phyloP scores from a whole-genome alignment of 1,284 basidiomycete species.

The Trichosporon sp. region DNA sequence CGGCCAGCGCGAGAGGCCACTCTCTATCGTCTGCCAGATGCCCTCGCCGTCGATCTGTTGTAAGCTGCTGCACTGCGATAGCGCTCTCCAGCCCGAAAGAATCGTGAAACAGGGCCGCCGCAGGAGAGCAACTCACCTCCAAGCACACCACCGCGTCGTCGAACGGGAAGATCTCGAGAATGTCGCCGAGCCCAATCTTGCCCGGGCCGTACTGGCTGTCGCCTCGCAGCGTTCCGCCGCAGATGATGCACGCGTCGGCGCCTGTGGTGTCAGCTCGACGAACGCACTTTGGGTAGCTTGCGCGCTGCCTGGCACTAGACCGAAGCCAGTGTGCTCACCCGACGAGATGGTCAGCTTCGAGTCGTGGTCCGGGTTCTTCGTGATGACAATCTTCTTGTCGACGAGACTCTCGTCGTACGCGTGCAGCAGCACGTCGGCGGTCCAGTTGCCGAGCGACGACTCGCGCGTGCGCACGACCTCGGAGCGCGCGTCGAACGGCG shows the following conservation, averaged over 20 bases:
- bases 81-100: too few species aligned
- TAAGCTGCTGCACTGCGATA: too few species aligned
- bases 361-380: background rate
- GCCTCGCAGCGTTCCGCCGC: constrained; percentile 80
- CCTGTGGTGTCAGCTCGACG: constrained; percentile 35
- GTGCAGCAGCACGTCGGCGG: constrained; percentile 78
- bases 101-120: too few species aligned
- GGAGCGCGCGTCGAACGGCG: constrained; percentile 70
- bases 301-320: too few species aligned
- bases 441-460: constrained; percentile 80
- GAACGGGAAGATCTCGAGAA: constrained; percentile 76
- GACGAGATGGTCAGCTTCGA: background rate
- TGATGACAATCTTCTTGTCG: constrained; percentile 18
- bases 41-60: constrained; percentile 63
- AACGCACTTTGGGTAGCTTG: constrained; percentile 33
- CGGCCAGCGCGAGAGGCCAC: constrained; percentile 71
- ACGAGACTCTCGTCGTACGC: constrained; percentile 73
- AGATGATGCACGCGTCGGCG: constrained; percentile 71
- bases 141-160: constrained; percentile 79
- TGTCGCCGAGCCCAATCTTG: constrained; percentile 69
- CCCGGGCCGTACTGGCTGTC: constrained; percentile 81
- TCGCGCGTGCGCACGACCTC: constrained; percentile 63
- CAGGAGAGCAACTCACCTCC: constrained; percentile 34
- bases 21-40: constrained; percentile 77
- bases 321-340: background rate